phyloP scores from a whole-genome alignment of 2,329 filamentous ascomycete genomes.

The Penicillium sp. region DNA sequence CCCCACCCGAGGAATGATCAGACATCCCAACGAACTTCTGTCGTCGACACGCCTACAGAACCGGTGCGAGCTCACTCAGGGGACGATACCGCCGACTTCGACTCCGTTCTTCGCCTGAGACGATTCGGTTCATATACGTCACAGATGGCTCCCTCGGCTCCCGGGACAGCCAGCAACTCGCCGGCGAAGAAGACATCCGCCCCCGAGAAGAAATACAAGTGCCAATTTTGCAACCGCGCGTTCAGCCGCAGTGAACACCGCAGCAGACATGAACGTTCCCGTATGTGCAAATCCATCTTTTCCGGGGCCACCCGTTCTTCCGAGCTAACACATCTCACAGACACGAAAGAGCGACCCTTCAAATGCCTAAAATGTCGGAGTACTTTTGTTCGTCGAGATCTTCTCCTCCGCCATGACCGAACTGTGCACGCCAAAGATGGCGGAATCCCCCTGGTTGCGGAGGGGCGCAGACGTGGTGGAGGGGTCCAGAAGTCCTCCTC shows the following conservation, averaged over 20 bases:
- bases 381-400: conserved; percentile 95
- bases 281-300: conserved; percentile 65
- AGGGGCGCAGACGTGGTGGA: conserved; percentile 69
- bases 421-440: conserved; percentile 99
- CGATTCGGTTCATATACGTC: conserved; percentile 19
- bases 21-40: conserved; percentile 40
- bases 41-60: conserved; percentile 44
- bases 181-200: conserved; percentile 78
- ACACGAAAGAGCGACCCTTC: conserved; percentile 98
- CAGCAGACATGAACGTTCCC: conserved; percentile 93
- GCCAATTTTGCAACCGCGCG: conserved; percentile 95
- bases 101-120: conserved; percentile 28
- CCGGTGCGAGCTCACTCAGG: conserved; percentile 43
- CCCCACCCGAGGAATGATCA: conserved; percentile 45
- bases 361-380: conserved; percentile 98
- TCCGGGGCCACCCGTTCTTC: not conserved
- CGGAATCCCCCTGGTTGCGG: conserved; percentile 87
- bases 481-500: conserved; percentile 40
- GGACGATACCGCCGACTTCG: conserved; percentile 37
- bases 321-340: conserved; percentile 48
- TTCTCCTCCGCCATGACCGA: conserved; percentile 93
- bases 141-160: conserved; percentile 48
- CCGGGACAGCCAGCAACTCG: conserved; percentile 65
- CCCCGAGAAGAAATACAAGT: conserved; percentile 99
- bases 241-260: conserved; percentile 97